phyloP scores from a whole-genome alignment of 1,284 basidiomycete species.

The Pseudozyma tsukubaensis region DNA sequence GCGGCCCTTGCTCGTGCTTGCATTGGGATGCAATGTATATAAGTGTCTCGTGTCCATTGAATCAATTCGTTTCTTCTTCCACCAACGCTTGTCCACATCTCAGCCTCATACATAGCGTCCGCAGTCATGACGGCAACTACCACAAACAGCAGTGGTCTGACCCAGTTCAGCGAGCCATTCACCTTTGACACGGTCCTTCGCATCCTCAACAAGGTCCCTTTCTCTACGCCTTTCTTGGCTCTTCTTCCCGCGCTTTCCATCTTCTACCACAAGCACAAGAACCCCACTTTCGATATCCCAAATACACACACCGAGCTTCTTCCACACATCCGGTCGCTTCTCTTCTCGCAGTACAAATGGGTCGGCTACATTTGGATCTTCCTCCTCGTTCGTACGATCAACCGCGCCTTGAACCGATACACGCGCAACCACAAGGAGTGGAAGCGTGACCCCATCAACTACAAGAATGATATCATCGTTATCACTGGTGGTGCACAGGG shows the following conservation, averaged over 20 bases:
- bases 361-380: constrained; percentile 51
- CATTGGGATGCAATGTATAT: neutral
- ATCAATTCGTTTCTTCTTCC: neutral
- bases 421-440: constrained; percentile 58
- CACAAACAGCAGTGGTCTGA: constrained; percentile 12
- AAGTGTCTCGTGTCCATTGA: neutral
- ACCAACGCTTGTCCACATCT: neutral
- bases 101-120: neutral
- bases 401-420: constrained; percentile 55
- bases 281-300: constrained; percentile 8
- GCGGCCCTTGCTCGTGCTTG: too few relatives aligned
- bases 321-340: constrained; percentile 33
- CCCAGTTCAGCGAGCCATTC: constrained; percentile 47
- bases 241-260: constrained; percentile 55
- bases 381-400: constrained; percentile 52
- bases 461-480: constrained; percentile 62
- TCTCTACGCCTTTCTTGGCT: constrained; percentile 58
- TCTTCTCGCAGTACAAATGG: constrained; percentile 58
- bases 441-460: constrained; percentile 55
- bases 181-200: constrained; percentile 54
- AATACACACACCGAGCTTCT: constrained; percentile 16
- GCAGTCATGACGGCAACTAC: constrained; percentile 17
- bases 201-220: constrained; percentile 52
- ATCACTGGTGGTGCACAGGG: constrained; percentile 67
- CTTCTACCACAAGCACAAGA: constrained; percentile 44